Percentiles rank a stretch among this genome's conserved stretches.
These are phyloP conservation scores for Chaetomiaceae sp. DNA, from an alignment of 2,329 filamentous ascomycete species.

Conservation along the genomic window DNA sequence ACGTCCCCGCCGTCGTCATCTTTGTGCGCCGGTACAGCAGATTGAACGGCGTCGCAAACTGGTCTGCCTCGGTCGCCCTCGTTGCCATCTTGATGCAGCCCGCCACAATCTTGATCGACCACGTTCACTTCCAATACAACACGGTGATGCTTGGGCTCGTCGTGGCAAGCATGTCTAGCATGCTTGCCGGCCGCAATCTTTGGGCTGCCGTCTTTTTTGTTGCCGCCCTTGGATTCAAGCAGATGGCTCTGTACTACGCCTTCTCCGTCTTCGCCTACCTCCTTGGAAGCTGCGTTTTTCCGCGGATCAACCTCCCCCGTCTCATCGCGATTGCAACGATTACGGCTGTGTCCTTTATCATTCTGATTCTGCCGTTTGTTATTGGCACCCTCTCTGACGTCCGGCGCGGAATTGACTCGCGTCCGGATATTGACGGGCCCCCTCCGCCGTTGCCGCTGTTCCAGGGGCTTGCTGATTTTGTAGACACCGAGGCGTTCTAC, in stretches of 20 bases:
- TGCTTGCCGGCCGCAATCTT: constrained; percentile 76
- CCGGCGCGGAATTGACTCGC: constrained; percentile 57
- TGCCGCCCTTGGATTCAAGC: constrained; percentile 90
- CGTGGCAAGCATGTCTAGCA: constrained; percentile 79
- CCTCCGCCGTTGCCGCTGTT: constrained; percentile 61
- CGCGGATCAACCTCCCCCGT: constrained; percentile 61
- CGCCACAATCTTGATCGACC: constrained; percentile 83
- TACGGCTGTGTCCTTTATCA: constrained; percentile 67
- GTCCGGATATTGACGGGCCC: constrained; percentile 53
- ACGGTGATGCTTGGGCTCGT: constrained; percentile 96
- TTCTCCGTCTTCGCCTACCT: constrained; percentile 90
- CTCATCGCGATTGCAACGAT: constrained; percentile 71
- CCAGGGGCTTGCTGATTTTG: constrained; percentile 51
- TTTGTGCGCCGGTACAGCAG: constrained; percentile 80
- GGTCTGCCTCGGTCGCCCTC: constrained; percentile 80
- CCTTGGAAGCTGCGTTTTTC: constrained; percentile 78
- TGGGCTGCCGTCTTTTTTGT: constrained; percentile 96
- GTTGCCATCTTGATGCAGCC: constrained; percentile 92
- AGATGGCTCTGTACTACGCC: constrained; percentile 98
- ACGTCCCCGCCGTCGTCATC: constrained; percentile 77
- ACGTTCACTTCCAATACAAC: constrained; percentile 97
- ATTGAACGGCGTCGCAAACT: constrained; percentile 70
- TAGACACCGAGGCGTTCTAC: constrained; percentile 63
- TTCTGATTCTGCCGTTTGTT: constrained; percentile 72
- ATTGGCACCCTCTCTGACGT: constrained; percentile 66